Base-by-base conservation (phyloP, 1,284 basidiomycete species). In the Schizopora paradoxa region DNA sequence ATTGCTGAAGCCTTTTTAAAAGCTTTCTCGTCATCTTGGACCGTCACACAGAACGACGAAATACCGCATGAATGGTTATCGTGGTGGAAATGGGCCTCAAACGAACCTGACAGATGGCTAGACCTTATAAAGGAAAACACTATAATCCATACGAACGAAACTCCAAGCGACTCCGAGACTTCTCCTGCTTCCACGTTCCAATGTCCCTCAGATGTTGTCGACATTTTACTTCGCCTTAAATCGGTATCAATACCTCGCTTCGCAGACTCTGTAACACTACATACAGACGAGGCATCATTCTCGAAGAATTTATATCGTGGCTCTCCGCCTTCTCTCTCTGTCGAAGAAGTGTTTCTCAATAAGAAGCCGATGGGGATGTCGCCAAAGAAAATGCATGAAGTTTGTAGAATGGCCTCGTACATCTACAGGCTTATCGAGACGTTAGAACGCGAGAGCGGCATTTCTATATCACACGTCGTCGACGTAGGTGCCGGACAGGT, bases 401-500 rank as follows among this genome's bases (percentile, higher is more conserved):
- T 78, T 25, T 47, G 58, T 1, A 65, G 66, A 37, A 75, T 78
- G 71, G 56, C 65, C 7, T 54, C 58, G 3, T 75, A 66, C 55
- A 58, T 73, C 4, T 37, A 50, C 8, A 49, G 51, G 10, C 25
- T 70, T 18, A 50, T 67, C 16, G 36, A 56, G 39, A 41, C 54
- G 29, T 32, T 49, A 1, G 32, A 48, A 1, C 23, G 45, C 14
- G 44, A 61, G 29, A 26, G 52, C 28, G 41, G 38, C 13, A 41
- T 53, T 43, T 10, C 46, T 21, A 43, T 65, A 44, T 45, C 49
- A 41, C 68, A 73, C 51, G 62, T 61, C 6, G 72, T 77, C 7
- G 76, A 78, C 45, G 61, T 78, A 14, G 76, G 76, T 22, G 70
- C 76, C 11, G 76, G 76, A 14, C 76, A 77, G 56, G 74, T 77